phyloP scores from a whole-genome alignment of 805 yeast genomes.

The Ogataea chonburiensis region DNA sequence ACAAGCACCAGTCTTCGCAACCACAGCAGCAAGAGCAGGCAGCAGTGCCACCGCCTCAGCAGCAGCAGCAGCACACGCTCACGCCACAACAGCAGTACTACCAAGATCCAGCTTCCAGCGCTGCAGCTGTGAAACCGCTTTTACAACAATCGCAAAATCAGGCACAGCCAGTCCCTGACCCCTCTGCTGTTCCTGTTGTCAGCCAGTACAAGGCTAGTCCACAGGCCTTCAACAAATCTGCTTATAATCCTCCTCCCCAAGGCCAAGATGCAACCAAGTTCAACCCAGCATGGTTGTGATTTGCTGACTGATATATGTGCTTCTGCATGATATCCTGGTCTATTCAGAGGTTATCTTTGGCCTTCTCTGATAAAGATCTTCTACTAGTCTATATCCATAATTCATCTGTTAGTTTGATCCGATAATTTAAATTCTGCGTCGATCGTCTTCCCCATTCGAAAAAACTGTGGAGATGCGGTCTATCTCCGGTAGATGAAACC shows the following conservation, averaged over 20 bases:
- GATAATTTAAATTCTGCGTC: no score
- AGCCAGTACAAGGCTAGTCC: slow-evolving; percentile 5
- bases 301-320: background rate
- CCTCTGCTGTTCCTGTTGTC: slow-evolving; percentile 15
- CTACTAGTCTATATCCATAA: slow-evolving; percentile 10
- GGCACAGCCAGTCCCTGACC: slow-evolving; percentile 35
- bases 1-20: slow-evolving; percentile 10
- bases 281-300: slow-evolving; percentile 33
- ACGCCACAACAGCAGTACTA: slow-evolving; percentile 22
- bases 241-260: slow-evolving; percentile 26
- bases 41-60: slow-evolving; percentile 5
- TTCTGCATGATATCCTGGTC: background rate
- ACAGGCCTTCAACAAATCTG: slow-evolving; percentile 29
- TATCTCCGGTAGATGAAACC: slow-evolving; percentile 1
- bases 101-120: slow-evolving; percentile 16
- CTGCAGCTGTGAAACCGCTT: slow-evolving; percentile 28
- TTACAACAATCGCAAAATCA: slow-evolving; percentile 33
- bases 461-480: slow-evolving; percentile 1
- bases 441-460: slow-evolving; percentile 4
- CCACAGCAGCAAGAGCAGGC: slow-evolving; percentile 1
- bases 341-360: background rate
- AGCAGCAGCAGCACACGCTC: slow-evolving; percentile 15
- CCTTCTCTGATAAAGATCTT: no score
- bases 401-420: slow-evolving; percentile 2
- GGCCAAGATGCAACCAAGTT: slow-evolving; percentile 21